A percentile compares a stretch with the other conserved stretches of the same genome.
Conservation (phyloP, 2,329 filamentous ascomycete species). For the Colletotrichum godetiae region DNA sequence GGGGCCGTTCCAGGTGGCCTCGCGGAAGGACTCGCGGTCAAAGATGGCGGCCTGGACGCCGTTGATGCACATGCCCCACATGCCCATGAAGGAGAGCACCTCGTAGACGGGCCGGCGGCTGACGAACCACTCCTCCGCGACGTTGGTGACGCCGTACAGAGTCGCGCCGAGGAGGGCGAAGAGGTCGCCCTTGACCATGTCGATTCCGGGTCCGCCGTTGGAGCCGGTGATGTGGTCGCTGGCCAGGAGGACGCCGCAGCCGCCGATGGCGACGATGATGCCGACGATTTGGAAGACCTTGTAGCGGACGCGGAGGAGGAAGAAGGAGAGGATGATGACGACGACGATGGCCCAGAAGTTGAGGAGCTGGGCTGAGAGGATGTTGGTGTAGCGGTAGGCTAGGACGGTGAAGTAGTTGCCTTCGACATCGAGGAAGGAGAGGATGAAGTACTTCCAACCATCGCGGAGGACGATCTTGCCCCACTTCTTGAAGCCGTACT, state of each 20-base stretch:
- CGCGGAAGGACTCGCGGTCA: conserved; percentile 78
- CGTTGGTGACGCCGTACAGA: conserved; percentile 91
- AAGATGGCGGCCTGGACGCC: conserved; percentile 92
- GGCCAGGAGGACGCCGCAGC: conserved; percentile 86
- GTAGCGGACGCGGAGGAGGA: conserved; percentile 89
- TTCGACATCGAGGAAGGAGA: conserved; percentile 93
- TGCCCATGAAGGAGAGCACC: conserved; percentile 89
- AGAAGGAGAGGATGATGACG: conserved; percentile 86
- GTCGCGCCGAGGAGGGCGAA: conserved; percentile 91
- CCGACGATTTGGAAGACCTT: conserved; percentile 85
- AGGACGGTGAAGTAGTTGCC: conserved; percentile 98
- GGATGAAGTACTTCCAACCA: conserved; percentile 94
- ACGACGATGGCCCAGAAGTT: conserved; percentile 99
- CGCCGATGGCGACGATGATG: conserved; percentile 90
- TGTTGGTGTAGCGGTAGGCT: conserved; percentile 92
- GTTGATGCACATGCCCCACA: conserved; percentile 92
- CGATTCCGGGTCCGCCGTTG: conserved; percentile 74
- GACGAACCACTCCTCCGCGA: conserved; percentile 94
- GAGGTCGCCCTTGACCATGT: conserved; percentile 90
- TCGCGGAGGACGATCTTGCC: conserved; percentile 71
- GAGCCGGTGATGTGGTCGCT: conserved; percentile 86
- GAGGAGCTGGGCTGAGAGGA: conserved; percentile 92
- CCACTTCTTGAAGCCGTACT: conserved; percentile 82
- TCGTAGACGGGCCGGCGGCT: conserved; percentile 89
- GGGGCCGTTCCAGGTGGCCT: conserved; percentile 72